These are phyloP conservation scores for Puccinia polysora DNA, from an alignment of 1,284 basidiomycete species.

Conservation along the genomic window DNA sequence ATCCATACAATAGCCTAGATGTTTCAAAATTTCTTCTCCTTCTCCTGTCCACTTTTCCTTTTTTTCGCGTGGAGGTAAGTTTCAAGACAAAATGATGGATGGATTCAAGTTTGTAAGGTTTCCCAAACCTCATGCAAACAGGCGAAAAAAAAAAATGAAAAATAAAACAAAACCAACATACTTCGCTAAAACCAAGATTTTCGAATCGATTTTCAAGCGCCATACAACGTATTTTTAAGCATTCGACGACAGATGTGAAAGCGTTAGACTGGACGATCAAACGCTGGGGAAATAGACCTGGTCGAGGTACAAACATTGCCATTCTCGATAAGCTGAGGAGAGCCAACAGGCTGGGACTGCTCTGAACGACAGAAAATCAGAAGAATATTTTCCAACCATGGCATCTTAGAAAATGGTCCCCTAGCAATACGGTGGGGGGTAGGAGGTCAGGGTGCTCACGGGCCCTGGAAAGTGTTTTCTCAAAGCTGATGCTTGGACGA, in stretches of 20 bases:
- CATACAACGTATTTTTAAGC: slow-evolving; percentile 2
- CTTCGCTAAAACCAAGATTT: background rate
- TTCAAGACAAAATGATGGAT: too few species aligned
- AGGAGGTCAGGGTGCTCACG: background rate
- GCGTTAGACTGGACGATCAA: slow-evolving; percentile 26
- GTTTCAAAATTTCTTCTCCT: background rate
- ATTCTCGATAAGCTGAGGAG: slow-evolving; percentile 30
- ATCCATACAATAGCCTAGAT: slow-evolving; percentile 26
- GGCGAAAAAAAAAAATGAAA: background rate
- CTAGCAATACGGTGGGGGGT: too few species aligned
- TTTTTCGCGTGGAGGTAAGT: background rate
- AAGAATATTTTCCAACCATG: background rate
- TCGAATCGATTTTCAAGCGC: slow-evolving; percentile 2
- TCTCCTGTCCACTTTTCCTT: slow-evolving; percentile 12
- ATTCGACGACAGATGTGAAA: slow-evolving; percentile 7
- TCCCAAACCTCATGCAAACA: too few species aligned
- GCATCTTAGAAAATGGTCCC: too few species aligned
- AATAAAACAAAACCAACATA: background rate
- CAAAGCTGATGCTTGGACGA: slow-evolving; percentile 15
- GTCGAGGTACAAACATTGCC: slow-evolving; percentile 29
- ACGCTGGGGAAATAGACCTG: slow-evolving; percentile 34
- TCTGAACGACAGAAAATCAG: background rate
- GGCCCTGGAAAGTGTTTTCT: slow-evolving; percentile 5
- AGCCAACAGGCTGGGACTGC: slow-evolving; percentile 24
- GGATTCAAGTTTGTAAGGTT: too few species aligned